phyloP scores from a whole-genome alignment of 495 filamentous ascomycete genomes.

The Lophiotrema nucula region DNA sequence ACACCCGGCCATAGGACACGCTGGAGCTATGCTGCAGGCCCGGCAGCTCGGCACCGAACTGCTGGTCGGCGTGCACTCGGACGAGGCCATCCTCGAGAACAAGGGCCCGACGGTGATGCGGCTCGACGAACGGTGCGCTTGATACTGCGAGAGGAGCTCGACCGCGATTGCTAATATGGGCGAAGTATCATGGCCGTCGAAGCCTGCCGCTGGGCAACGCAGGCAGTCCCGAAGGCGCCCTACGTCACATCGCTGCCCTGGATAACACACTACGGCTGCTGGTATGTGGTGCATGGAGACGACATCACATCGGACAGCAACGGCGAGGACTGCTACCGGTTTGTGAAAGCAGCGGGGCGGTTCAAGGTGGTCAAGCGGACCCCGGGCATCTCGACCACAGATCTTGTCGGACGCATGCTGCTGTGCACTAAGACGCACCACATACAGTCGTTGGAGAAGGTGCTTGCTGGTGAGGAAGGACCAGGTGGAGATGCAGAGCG shows the following conservation, averaged over 20 bases:
- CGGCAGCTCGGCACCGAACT: slow-evolving; percentile 82
- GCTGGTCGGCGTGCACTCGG: slow-evolving; percentile 87
- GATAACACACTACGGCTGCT: slow-evolving; percentile 92
- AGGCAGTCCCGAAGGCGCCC: slow-evolving; percentile 77
- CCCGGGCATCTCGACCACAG: slow-evolving; percentile 93
- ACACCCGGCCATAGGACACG: slow-evolving; percentile 67
- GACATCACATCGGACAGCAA: slow-evolving; percentile 82
- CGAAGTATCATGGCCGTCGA: slow-evolving; percentile 74
- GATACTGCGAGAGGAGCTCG: neutral
- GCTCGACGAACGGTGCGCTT: slow-evolving; percentile 70
- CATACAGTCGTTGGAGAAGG: slow-evolving; percentile 66
- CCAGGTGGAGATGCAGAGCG: slow-evolving; percentile 65
- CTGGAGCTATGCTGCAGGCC: slow-evolving; percentile 93
- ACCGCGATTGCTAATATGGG: slow-evolving; percentile 2
- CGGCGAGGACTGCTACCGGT: slow-evolving; percentile 95
- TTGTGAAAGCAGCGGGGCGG: slow-evolving; percentile 84
- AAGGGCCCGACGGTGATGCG: slow-evolving; percentile 99
- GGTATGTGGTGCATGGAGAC: slow-evolving; percentile 89
- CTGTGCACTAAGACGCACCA: slow-evolving; percentile 88
- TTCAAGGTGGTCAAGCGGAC: slow-evolving; percentile 97
- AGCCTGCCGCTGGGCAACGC: slow-evolving; percentile 91
- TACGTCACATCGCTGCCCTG: slow-evolving; percentile 93
- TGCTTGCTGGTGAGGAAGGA: slow-evolving; percentile 71
- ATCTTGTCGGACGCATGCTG: slow-evolving; percentile 95
- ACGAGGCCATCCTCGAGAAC: slow-evolving; percentile 90